These are phyloP conservation scores for Thalia dealbata DNA, from an alignment of 176 grass and related monocot genomes.

Conservation along the genomic window DNA sequence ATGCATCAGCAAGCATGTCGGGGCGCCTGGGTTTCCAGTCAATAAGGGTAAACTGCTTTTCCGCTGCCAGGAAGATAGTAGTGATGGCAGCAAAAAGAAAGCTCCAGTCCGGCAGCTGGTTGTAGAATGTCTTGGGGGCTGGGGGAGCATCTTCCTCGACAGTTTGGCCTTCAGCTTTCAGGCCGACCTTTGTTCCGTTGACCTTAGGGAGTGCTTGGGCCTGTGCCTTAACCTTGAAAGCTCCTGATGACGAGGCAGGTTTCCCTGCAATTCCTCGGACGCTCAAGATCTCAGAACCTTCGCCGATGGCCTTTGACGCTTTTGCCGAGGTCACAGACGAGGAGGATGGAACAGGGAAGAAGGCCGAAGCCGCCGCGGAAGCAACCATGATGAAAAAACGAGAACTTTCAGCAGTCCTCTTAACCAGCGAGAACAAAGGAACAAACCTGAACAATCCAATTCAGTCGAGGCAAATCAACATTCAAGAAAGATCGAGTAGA, in stretches of 20 bases:
- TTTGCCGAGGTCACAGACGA: slow-evolving; percentile 19
- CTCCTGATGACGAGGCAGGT: slow-evolving; percentile 31
- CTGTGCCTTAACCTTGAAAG: slow-evolving; percentile 57
- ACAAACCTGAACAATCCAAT: not conserved
- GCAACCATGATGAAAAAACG: slow-evolving; percentile 36
- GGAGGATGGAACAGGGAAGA: slow-evolving; percentile 47
- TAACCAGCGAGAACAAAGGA: not conserved
- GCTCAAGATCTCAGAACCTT: slow-evolving; percentile 48
- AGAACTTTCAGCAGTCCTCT: not conserved
- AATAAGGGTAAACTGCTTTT: slow-evolving; percentile 87
- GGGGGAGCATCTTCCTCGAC: slow-evolving; percentile 30
- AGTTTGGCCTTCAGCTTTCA: slow-evolving; percentile 29
- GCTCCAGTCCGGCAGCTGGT: slow-evolving; percentile 85
- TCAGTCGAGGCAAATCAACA: not conserved
- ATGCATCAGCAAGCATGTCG: slow-evolving; percentile 86
- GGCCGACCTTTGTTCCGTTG: slow-evolving; percentile 57
- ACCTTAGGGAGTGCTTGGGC: slow-evolving; percentile 79
- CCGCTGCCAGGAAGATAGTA: slow-evolving; percentile 85
- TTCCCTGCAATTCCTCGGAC: slow-evolving; percentile 51
- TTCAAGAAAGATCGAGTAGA: not conserved
- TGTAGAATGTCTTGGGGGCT: slow-evolving; percentile 74
- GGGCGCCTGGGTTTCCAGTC: slow-evolving; percentile 89
- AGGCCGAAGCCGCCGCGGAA: slow-evolving; percentile 37
- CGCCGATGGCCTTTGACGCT: slow-evolving; percentile 40
- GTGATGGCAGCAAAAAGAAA: slow-evolving; percentile 88